phyloP scores from a whole-genome alignment of 2,329 filamentous ascomycete species.

The Penicillium griseofulvum region DNA sequence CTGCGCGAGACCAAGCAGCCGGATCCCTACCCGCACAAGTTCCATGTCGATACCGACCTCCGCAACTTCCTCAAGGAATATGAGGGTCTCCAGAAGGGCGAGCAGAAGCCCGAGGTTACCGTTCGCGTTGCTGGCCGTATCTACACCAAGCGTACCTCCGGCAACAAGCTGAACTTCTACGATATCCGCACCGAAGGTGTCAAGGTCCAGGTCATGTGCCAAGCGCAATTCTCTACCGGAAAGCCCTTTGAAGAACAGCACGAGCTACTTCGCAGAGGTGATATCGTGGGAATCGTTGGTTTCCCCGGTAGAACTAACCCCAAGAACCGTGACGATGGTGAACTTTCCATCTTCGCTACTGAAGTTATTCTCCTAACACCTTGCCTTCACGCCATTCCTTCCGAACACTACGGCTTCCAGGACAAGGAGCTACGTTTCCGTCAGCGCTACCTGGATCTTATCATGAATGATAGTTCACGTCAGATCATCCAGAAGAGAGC shows the following conservation, averaged over 20 bases:
- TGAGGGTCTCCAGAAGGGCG: constrained; percentile 77
- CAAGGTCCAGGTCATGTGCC: constrained; percentile 88
- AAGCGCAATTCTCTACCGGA: constrained; percentile 72
- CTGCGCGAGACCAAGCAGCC: constrained; percentile 70
- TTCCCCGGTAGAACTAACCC: constrained; percentile 83
- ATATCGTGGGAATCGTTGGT: constrained; percentile 85
- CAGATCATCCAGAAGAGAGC: constrained; percentile 81
- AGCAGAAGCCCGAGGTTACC: constrained; percentile 71
- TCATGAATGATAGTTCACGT: constrained; percentile 88
- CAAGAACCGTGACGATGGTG: constrained; percentile 83
- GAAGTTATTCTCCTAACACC: constrained; percentile 84
- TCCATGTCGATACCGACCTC: constrained; percentile 80
- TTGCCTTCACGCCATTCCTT: constrained; percentile 83
- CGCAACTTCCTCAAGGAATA: constrained; percentile 76
- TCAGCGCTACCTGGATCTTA: constrained; percentile 89
- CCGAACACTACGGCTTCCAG: constrained; percentile 89
- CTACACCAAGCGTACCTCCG: constrained; percentile 79
- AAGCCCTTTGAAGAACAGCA: constrained; percentile 83
- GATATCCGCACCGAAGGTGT: constrained; percentile 73
- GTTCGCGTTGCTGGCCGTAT: constrained; percentile 81
- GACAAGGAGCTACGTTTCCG: constrained; percentile 91
- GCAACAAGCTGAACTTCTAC: constrained; percentile 88
- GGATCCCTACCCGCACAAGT: constrained; percentile 92
- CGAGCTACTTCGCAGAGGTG: constrained; percentile 81
- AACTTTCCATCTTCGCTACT: constrained; percentile 88